Evolutionary conservation across 2,329 filamentous ascomycete genomes (phyloP).

Genomic region (Xylaria multiplex): DNA sequence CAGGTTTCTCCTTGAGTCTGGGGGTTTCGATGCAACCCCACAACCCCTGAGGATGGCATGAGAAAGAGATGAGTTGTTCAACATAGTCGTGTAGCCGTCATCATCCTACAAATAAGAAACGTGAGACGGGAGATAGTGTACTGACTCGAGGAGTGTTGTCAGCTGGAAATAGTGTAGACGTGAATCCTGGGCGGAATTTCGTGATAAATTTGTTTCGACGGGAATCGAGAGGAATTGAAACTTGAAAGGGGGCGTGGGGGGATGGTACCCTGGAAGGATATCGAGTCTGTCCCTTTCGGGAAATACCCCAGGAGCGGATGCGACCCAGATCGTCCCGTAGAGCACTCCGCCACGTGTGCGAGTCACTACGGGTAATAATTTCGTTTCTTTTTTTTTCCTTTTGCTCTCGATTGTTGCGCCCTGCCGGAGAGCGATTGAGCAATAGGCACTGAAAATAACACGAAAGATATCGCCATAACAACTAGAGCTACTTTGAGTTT

Average conservation of each 20-base stretch:
- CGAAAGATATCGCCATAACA: neutral
- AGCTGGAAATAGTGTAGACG: conserved; percentile 21
- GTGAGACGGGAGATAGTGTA: conserved; percentile 16
- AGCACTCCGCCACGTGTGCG: conserved; percentile 35
- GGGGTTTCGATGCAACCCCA: conserved; percentile 31
- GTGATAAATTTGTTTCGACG: conserved; percentile 18
- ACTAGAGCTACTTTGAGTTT: neutral
- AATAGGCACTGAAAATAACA: neutral
- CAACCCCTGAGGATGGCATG: conserved; percentile 31
- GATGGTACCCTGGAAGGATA: conserved; percentile 10
- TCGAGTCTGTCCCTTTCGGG: conserved; percentile 28
- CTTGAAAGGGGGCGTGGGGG: conserved; percentile 9
- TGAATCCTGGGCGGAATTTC: conserved; percentile 16
- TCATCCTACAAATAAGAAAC: conserved; percentile 27
- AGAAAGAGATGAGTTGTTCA: conserved; percentile 33
- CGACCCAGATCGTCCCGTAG: conserved; percentile 32
- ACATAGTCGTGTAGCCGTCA: conserved; percentile 2
- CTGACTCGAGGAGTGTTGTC: conserved; percentile 11
- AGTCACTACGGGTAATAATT: conserved; percentile 12
- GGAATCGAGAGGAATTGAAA: conserved; percentile 21
- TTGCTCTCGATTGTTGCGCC: neutral
- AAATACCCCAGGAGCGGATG: conserved; percentile 28
- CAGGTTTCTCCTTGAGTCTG: conserved; percentile 32
- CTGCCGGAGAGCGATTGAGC: neutral
- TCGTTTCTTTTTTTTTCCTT: neutral